A percentile compares a stretch with the other conserved stretches of the same genome.
phyloP scores from a whole-genome alignment of 306 rosid genomes.

The Vicia villosa region DNA sequence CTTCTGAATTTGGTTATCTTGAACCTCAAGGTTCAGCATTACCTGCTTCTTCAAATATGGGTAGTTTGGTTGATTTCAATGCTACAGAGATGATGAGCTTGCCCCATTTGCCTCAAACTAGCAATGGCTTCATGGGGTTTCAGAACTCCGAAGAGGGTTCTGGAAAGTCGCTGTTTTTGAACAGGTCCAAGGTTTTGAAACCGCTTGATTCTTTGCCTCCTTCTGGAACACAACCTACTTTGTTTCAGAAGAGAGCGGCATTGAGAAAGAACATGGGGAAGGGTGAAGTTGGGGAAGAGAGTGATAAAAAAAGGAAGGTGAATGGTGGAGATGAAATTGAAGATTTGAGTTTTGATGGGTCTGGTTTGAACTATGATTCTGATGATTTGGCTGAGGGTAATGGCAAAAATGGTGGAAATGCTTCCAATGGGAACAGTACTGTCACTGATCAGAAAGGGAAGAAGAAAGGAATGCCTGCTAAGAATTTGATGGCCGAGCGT shows the following conservation, averaged over 20 bases:
- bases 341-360: constrained; percentile 67
- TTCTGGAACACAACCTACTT: constrained; percentile 71
- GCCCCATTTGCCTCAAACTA: constrained; percentile 36
- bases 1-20: constrained; percentile 53
- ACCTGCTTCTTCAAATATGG: constrained; percentile 14
- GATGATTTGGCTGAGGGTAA: constrained; percentile 65
- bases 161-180: constrained; percentile 40
- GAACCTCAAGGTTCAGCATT: constrained; percentile 50
- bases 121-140: constrained; percentile 43
- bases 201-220: constrained; percentile 73
- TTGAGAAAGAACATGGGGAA: constrained; percentile 54
- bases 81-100: constrained; percentile 30
- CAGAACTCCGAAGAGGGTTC: constrained; percentile 48
- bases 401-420: constrained; percentile 54
- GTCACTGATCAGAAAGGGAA: constrained; percentile 74
- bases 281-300: constrained; percentile 38
- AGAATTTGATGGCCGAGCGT: constrained; percentile 97
- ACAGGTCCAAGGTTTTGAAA: constrained; percentile 32
- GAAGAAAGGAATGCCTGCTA: constrained; percentile 92
- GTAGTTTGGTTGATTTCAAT: constrained; percentile 41
- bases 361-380: constrained; percentile 79
- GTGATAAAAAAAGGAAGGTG: constrained; percentile 52
- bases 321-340: constrained; percentile 50
- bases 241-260: constrained; percentile 91
- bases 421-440: constrained; percentile 61